A percentile compares a stretch with the other conserved stretches of the same genome.
These are phyloP conservation scores for Aplosporella prunicola DNA, from an alignment of 2,329 filamentous ascomycete species.

Conservation along the genomic window DNA sequence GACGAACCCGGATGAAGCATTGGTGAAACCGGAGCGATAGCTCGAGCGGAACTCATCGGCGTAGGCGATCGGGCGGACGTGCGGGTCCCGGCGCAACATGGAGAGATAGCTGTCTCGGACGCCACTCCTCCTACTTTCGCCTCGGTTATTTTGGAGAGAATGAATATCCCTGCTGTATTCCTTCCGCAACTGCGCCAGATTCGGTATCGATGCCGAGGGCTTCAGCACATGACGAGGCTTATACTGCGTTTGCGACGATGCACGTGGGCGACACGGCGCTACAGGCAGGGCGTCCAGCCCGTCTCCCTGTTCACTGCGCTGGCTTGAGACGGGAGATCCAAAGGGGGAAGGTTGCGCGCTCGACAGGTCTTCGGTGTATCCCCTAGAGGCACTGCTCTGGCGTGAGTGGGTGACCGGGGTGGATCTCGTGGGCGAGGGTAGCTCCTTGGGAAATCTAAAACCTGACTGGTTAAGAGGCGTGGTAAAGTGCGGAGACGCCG, in stretches of 20 bases:
- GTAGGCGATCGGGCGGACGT: constrained; percentile 21
- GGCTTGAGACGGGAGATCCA: constrained; percentile 6
- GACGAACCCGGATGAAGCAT: constrained; percentile 46
- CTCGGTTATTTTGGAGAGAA: constrained; percentile 23
- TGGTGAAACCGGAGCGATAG: constrained; percentile 51
- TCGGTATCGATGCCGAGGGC: constrained; percentile 29
- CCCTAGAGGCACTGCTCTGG: constrained; percentile 9
- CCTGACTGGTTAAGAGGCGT: constrained; percentile 6
- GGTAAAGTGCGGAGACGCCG: constrained; percentile 10
- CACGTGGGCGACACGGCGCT: constrained; percentile 10
- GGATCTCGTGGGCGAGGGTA: constrained; percentile 18
- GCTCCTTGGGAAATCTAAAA: no score
- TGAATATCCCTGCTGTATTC: constrained; percentile 14
- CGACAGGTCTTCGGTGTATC: constrained; percentile 9
- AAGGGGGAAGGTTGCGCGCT: constrained; percentile 9
- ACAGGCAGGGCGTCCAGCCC: constrained; percentile 3
- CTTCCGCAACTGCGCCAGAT: constrained; percentile 23
- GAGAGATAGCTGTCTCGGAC: constrained; percentile 20
- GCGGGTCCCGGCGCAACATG: constrained; percentile 26
- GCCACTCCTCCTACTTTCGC: constrained; percentile 21
- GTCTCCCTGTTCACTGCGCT: constrained; percentile 6
- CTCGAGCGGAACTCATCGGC: constrained; percentile 44
- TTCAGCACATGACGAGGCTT: constrained; percentile 15
- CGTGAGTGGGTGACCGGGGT: constrained; percentile 19
- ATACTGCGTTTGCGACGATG: constrained; percentile 19